Conservation (phyloP, 176 grass and related monocot genomes). For the Triticum dicoccoides region DNA sequence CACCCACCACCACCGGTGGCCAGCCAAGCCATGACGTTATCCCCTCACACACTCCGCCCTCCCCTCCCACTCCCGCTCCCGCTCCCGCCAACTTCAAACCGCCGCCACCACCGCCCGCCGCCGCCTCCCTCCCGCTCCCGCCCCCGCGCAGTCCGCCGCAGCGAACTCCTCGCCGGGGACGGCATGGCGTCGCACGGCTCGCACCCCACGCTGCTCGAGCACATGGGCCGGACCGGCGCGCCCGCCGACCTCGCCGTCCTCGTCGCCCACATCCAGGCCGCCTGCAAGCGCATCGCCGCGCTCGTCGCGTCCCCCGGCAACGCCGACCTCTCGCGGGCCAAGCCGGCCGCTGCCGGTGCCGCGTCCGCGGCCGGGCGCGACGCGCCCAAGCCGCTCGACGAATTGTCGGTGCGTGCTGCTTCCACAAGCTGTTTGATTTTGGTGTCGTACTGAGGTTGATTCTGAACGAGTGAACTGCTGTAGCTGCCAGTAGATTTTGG, state of each 20-base stretch:
- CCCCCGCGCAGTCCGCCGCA: too few relatives aligned
- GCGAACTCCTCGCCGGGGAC: not conserved
- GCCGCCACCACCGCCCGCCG: not conserved
- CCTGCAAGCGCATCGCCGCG: slow-evolving; percentile 85
- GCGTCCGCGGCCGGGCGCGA: slow-evolving; percentile 44
- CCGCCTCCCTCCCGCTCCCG: not conserved
- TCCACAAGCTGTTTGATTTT: not conserved
- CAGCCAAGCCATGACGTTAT: slow-evolving; percentile 33
- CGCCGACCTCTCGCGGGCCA: slow-evolving; percentile 36
- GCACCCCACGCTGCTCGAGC: slow-evolving; percentile 55
- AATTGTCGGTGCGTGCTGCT: slow-evolving; percentile 53
- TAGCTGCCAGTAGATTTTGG: too few relatives aligned
- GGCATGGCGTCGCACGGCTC: slow-evolving; percentile 29
- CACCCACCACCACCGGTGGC: not conserved
- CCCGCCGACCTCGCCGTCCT: slow-evolving; percentile 60
- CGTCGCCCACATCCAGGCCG: slow-evolving; percentile 73
- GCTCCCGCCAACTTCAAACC: slow-evolving; percentile 34
- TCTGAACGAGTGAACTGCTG: too few relatives aligned
- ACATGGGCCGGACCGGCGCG: slow-evolving; percentile 41
- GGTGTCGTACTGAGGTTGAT: not conserved
- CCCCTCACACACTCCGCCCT: not conserved
- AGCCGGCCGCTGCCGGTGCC: not conserved
- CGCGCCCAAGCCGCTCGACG: slow-evolving; percentile 80
- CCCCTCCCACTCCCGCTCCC: not conserved
- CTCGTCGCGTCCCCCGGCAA: slow-evolving; percentile 67